phyloP scores from a whole-genome alignment of 768 basidiomycete genomes.

The Lepiota subincarnata region DNA sequence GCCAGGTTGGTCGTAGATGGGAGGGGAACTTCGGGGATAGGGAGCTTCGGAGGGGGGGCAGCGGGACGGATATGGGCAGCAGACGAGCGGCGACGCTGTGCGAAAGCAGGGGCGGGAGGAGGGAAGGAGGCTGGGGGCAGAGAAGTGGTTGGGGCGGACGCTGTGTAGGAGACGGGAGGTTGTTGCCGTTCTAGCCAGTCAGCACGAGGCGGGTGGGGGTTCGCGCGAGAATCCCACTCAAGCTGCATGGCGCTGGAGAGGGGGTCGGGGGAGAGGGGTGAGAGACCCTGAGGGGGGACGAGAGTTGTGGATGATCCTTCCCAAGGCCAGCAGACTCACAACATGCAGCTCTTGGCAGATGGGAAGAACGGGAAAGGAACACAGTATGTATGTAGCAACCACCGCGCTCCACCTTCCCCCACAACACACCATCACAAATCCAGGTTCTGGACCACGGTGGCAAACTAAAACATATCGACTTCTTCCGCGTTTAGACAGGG shows the following conservation, averaged over 20 bases:
- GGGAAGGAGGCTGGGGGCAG: constrained; percentile 14
- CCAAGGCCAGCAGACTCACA: background rate
- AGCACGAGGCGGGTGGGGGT: constrained; percentile 25
- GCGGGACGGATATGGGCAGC: constrained; percentile 61
- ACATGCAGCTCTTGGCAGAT: constrained; percentile 1
- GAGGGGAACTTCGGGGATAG: constrained; percentile 65
- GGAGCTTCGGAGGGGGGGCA: constrained; percentile 67
- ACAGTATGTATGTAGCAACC: too few species aligned
- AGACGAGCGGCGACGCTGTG: constrained; percentile 66
- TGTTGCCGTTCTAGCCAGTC: constrained; percentile 33
- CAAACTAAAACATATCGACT: too few species aligned
- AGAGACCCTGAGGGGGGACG: background rate
- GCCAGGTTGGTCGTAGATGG: constrained; percentile 17
- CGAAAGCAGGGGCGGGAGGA: constrained; percentile 23
- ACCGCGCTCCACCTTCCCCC: background rate
- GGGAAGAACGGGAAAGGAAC: background rate
- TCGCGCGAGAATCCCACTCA: constrained; percentile 31
- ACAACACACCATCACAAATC: constrained; percentile 7
- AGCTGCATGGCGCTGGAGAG: constrained; percentile 30
- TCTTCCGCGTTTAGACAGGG: background rate
- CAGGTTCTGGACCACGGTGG: background rate
- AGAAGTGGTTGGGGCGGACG: constrained; percentile 23
- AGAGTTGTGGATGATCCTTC: background rate
- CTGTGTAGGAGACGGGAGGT: constrained; percentile 27
- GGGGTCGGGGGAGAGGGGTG: background rate